Base-by-base conservation (phyloP, 306 rosid species). In the Elaeagnus macrophylla region DNA sequence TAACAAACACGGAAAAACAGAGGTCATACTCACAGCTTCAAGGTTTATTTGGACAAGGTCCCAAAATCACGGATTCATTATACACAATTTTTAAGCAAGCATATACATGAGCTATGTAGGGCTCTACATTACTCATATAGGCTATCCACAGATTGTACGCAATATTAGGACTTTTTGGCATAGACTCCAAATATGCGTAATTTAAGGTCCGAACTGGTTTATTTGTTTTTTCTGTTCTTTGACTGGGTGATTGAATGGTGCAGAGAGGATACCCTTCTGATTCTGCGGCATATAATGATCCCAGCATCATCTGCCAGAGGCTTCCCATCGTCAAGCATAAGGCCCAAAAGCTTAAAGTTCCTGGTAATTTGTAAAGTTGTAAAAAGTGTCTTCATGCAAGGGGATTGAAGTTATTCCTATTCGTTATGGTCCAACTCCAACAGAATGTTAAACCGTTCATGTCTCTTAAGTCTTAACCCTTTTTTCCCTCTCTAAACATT, bases 261-360 rank as follows among this genome's bases (percentile, higher is more conserved):
- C 96, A 91, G 99, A 77, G 78, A 63, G 96, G 95, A 44, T 60
- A 76, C 67, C 83, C 99, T 16, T 56, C 85, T 47, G 96, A 91
- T 70, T 68, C 93, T 56, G 83, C 83, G 54, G 80, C 85, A 6
- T 91, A 82, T 60, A 81, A 52, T 55, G 99, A 91, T 79, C 99
- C 99, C 48, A 70, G 83, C 67, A 39, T 65, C 70, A 77, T 84
- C 79, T 76, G 83, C 85, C 72, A 80, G 76, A 73, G 65, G 79
- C 95, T 87, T 62, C 96, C 95, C 32, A 65, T 84, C 49, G 49
- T 84, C 62, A 65, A 46, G 82, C 91, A 69, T 10, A 73, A 58
- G 75, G 69, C 82, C 54, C 85, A 91, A 78, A 85, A 76, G 83
- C 82, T 87, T 67, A 81, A 67, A 69, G 63, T 70, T 71, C 79